These are phyloP conservation scores for Jatropha podagrica DNA, from an alignment of 441 rosid genomes.

Conservation along the genomic window DNA sequence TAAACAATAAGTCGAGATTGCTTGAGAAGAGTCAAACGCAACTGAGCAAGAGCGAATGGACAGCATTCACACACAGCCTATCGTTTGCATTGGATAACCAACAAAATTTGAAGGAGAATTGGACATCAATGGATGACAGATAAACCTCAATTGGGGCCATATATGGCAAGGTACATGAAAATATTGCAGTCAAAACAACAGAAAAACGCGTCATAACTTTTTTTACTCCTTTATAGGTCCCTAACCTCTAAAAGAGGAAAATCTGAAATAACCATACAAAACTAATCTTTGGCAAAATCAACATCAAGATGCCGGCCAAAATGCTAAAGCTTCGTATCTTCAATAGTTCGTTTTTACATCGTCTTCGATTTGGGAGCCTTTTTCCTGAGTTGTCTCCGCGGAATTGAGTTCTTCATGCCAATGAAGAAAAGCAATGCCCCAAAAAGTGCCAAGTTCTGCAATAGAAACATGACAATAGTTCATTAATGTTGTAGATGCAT, in stretches of 20 bases:
- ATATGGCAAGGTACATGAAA: constrained; percentile 1
- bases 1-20: too few species aligned
- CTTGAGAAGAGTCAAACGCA: background rate
- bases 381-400: constrained; percentile 59
- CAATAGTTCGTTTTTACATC: constrained; percentile 15
- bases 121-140: too few species aligned
- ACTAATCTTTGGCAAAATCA: constrained; percentile 18
- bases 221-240: background rate
- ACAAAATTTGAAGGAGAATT: background rate
- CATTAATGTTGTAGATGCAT: background rate
- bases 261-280: constrained; percentile 25
- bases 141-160: constrained; percentile 19
- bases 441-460: constrained; percentile 62
- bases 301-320: background rate
- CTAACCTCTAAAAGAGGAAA: constrained; percentile 15
- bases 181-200: constrained; percentile 13
- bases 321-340: background rate
- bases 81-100: background rate
- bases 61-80: background rate
- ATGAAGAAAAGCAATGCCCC: constrained; percentile 68
- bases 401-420: constrained; percentile 83
- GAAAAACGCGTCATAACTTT: background rate
- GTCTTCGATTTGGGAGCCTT: constrained; percentile 60
- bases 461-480: background rate
- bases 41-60: background rate